Evolutionary conservation across 148 eudicot genomes (phyloP), one percentile per base, ranked within the genome.

Genomic region (Amaranthus cruentus): DNA sequence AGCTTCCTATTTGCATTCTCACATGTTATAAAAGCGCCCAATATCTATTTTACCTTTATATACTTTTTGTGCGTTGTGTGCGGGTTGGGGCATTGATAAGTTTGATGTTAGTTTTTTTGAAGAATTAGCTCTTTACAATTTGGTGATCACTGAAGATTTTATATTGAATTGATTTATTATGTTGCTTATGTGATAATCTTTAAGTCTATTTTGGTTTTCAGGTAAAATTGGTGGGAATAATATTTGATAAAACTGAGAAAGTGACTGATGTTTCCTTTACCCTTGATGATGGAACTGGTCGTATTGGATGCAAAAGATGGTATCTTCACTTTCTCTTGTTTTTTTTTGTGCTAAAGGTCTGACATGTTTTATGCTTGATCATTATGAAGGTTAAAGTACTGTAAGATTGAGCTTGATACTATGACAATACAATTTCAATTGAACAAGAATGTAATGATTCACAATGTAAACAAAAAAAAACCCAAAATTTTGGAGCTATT

Each of bases 201-300:
- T 28, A 28, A 28, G 38, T 28, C 38, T 28, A 28, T 28, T 28
- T 28, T 28, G 38, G 38, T 28, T 28, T 77, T 54, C 70, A 88
- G 91, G 91, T 84, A 59, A 88, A 87, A 59, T 66, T 88, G 79
- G 77, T 85, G 69, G 91, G 91, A 66, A 84, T 81, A 71, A 80
- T 86, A 28, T 77, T 55, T 69, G 85, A 86, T 59, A 84, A 80
- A 68, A 71, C 59, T 71, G 86, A 75, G 54, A 84, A 82, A 75
- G 78, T 75, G 12, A 88, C 89, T n/a, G 87, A 88, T 79, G 81
- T 88, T 61, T 77, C 84, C 53, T 88, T 88, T 73, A 72, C 53
- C 50, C 73, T 88, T 6, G 91, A 88, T 70, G 91, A 88, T 81
- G 89, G 91, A 72, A 88, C 91, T 9, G 91, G 91, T 38, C 78